Evolutionary conservation across 345 rosid genomes (phyloP).

Genomic region (Salix brachista): DNA sequence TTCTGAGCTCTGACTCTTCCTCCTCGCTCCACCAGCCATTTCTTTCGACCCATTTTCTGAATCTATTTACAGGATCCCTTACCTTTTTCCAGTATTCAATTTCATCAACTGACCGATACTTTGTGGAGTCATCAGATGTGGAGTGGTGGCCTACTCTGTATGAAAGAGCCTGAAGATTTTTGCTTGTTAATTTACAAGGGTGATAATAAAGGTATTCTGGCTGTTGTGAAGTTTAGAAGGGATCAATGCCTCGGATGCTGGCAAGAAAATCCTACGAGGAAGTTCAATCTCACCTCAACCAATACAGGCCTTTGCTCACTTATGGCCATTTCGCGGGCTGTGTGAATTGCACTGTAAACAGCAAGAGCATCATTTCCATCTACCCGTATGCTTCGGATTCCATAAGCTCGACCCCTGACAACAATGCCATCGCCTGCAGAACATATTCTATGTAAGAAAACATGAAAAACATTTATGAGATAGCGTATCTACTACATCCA

Average conservation of each 20-base stretch:
- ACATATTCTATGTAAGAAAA: background rate
- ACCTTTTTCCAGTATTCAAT: slow-evolving; percentile 63
- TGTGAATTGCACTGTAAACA: slow-evolving; percentile 61
- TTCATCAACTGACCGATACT: slow-evolving; percentile 67
- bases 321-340: slow-evolving; percentile 77
- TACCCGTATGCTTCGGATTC: slow-evolving; percentile 75
- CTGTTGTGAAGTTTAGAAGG: background rate
- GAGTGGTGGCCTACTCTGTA: slow-evolving; percentile 90
- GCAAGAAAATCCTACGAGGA: background rate
- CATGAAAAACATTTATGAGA: background rate
- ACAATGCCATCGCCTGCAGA: slow-evolving; percentile 76
- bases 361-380: slow-evolving; percentile 96
- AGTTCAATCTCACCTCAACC: slow-evolving; percentile 50
- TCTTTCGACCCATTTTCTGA: slow-evolving; percentile 64
- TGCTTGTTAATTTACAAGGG: background rate
- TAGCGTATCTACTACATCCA: background rate
- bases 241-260: background rate
- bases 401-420: slow-evolving; percentile 80
- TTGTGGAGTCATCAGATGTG: slow-evolving; percentile 93
- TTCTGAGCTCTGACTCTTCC: slow-evolving; percentile 57
- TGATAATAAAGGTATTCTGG: background rate
- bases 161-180: slow-evolving; percentile 62
- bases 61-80: slow-evolving; percentile 61
- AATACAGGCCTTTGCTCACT: slow-evolving; percentile 66
- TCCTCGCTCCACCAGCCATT: slow-evolving; percentile 77